Conservation (phyloP, 2,329 filamentous ascomycete species). For the Sphaerostilbella broomeana region DNA sequence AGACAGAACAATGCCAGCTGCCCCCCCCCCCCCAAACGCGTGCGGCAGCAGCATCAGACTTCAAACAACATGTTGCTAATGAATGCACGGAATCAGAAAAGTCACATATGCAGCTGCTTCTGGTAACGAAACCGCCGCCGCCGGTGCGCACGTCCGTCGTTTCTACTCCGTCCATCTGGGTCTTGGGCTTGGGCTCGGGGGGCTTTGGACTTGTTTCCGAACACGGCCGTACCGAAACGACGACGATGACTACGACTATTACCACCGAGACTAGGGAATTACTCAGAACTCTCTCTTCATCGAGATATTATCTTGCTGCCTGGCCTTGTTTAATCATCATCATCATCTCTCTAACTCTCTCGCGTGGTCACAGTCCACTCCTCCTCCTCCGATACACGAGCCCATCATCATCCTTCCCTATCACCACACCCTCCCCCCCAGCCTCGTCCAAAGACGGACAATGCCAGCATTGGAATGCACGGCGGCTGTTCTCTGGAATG, state of each 20-base stretch:
- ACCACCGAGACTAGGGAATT: no score
- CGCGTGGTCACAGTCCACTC: no score
- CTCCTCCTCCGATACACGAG: no score
- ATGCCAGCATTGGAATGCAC: slow-evolving; percentile 26
- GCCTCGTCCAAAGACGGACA: slow-evolving; percentile 29
- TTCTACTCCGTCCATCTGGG: not conserved
- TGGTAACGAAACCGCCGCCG: not conserved
- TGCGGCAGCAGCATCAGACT: slow-evolving; percentile 1
- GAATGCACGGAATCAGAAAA: not conserved
- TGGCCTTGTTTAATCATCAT: no score
- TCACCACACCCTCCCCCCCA: slow-evolving; percentile 17
- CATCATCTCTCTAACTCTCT: no score
- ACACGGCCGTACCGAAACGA: no score
- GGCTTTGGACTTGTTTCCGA: no score
- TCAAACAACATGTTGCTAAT: slow-evolving; percentile 1
- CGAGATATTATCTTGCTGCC: no score
- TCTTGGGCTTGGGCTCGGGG: no score
- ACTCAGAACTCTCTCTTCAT: no score
- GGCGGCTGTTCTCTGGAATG: slow-evolving; percentile 28
- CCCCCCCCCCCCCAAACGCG: no score
- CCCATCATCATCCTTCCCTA: not conserved
- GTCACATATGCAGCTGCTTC: not conserved
- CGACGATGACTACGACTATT: no score
- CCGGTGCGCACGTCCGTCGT: not conserved
- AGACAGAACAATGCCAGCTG: slow-evolving; percentile 5